phyloP scores from a whole-genome alignment of 768 basidiomycete species.

The Cantharellus cinnabarinus region DNA sequence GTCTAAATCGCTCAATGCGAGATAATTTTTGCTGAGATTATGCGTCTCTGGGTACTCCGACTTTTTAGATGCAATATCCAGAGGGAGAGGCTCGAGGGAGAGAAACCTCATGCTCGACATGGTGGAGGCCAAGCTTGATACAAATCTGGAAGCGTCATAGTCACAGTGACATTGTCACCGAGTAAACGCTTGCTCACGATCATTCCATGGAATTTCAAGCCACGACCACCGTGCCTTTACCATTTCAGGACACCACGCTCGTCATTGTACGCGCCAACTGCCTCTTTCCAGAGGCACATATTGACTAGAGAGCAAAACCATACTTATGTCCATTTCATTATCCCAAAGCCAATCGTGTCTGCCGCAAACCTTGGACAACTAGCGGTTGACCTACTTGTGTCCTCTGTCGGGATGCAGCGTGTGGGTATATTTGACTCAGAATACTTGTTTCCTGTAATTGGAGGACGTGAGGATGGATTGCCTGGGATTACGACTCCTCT shows the following conservation, averaged over 20 bases:
- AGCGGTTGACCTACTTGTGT: constrained; percentile 50
- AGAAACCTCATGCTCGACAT: constrained; percentile 34
- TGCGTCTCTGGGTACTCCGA: background rate
- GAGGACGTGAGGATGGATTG: constrained; percentile 41
- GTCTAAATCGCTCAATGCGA: background rate
- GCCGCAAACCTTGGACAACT: constrained; percentile 68
- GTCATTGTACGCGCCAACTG: background rate
- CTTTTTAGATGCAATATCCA: constrained; percentile 12
- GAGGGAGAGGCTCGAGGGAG: constrained; percentile 23
- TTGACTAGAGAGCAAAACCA: background rate
- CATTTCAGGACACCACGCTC: background rate
- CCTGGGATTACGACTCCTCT: constrained; percentile 50
- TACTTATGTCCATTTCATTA: background rate
- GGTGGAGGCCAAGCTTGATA: too few species aligned
- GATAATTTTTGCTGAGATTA: background rate
- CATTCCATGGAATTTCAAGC: background rate
- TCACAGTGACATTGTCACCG: too few species aligned
- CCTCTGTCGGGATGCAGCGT: constrained; percentile 36
- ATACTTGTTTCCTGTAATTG: constrained; percentile 49
- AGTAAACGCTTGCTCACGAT: background rate
- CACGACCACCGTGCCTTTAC: background rate
- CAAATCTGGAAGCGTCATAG: too few species aligned
- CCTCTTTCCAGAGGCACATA: background rate
- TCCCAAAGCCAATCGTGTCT: constrained; percentile 44
- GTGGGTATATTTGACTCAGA: constrained; percentile 44